Conservation (phyloP, 768 basidiomycete genomes). For the Pisolithus marmoratus region DNA sequence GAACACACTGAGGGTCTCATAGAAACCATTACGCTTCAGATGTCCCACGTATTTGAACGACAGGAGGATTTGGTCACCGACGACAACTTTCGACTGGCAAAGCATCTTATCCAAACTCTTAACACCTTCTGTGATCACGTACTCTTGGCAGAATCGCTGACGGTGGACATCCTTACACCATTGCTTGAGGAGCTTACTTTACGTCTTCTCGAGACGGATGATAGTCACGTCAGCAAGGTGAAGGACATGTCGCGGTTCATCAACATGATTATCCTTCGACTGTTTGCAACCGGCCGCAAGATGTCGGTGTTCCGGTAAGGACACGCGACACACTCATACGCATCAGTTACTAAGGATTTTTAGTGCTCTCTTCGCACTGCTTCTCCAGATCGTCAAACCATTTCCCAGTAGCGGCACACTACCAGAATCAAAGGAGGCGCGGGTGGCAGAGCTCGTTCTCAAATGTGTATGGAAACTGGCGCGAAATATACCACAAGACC, state of each 20-base stretch:
- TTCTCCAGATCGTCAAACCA: conserved; percentile 79
- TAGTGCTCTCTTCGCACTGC: conserved; percentile 64
- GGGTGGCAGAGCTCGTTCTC: conserved; percentile 86
- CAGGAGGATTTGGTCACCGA: conserved; percentile 67
- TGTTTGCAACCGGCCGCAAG: conserved; percentile 85
- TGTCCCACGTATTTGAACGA: conserved; percentile 87
- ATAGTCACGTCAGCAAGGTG: conserved; percentile 73
- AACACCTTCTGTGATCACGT: conserved; percentile 92
- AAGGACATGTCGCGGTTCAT: conserved; percentile 95
- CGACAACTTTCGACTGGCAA: conserved; percentile 88
- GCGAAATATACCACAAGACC: conserved; percentile 87
- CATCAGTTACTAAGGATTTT: conserved; percentile 6
- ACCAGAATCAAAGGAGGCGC: conserved; percentile 73
- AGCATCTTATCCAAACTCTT: conserved; percentile 94
- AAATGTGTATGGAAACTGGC: conserved; percentile 99
- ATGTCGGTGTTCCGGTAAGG: conserved; percentile 88
- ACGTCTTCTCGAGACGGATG: conserved; percentile 90
- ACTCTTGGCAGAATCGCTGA: conserved; percentile 81
- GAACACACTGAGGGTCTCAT: conserved; percentile 80
- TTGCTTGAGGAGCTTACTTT: conserved; percentile 90
- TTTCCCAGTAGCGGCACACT: conserved; percentile 71
- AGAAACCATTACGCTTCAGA: conserved; percentile 85
- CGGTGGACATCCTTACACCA: conserved; percentile 76
- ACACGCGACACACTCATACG: neutral
- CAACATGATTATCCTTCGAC: conserved; percentile 94